Evolutionary conservation across 2,329 filamentous ascomycete species (phyloP), one percentile per base, ranked within the genome.

Genomic region (Clarireedia hainanense): DNA sequence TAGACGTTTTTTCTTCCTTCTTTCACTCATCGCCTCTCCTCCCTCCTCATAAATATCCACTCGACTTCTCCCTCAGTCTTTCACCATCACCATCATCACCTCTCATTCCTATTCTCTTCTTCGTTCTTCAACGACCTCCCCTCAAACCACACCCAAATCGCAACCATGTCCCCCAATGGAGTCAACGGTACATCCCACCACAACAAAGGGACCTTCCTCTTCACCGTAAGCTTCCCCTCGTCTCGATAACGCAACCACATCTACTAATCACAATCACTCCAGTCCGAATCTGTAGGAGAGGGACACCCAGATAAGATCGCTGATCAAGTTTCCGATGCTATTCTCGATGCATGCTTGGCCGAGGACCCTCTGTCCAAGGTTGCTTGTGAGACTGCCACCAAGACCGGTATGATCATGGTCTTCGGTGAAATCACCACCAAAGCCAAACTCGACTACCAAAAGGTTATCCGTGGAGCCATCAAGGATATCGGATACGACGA

Each of bases 331-430:
- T 97, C 92, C 62, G 94, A 99, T 79, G 92, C 94, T 69, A 84
- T 99, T 70, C 91, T 99, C 79, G 94, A 99, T 81, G 94, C 94
- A 78, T 97, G 94, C 80, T 80, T 99, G 71, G 80, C 80, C 62
- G 88, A 94, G 76, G 94, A 99, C 74, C 92, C 92, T 65, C 84
- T 96, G 72, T 97, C 94, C 80, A 99, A 97, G 83, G 88, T 97
- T 68, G 94, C 94, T 74, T 99, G 94, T 77, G 94, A 99, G 83
- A 96, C 92, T 66, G 94, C 94, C 70, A 96, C 94, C 80, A 99
- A 99, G 89, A 99, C 94, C 67, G 94, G 94, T 76, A 89, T 99
- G 94, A 82, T 99, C 76, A 97, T 99, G 94, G 86, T 95, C 73
- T 95, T 96, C 64, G 91, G 91, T 76, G 94, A 99, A 76, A 99